Evolutionary conservation across 805 yeast genomes (phyloP).

Genomic region (Komagataella pastoris): DNA sequence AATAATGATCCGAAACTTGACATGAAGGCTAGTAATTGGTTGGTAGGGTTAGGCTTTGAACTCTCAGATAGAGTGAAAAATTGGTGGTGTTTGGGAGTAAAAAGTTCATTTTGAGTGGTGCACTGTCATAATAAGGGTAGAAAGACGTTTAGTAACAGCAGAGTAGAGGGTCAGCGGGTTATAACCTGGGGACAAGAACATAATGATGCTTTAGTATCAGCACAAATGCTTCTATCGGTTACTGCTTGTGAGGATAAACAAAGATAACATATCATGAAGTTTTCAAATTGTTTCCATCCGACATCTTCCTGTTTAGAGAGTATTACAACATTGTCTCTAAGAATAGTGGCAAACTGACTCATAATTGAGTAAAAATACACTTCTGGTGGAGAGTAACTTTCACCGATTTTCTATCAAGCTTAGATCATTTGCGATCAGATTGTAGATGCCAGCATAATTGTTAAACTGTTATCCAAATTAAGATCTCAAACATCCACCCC

Average conservation of each 20-base stretch:
- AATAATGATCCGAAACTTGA: slow-evolving; percentile 1
- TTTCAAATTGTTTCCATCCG: neutral
- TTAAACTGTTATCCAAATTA: neutral
- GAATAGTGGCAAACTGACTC: neutral
- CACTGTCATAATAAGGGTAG: neutral
- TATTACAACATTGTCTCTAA: neutral
- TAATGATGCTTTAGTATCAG: neutral
- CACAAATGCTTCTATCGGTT: no score
- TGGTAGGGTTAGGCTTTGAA: neutral
- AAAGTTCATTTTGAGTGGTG: neutral
- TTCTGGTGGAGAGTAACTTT: no score
- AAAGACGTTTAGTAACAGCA: neutral
- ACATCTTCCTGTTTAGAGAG: neutral
- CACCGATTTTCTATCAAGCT: no score
- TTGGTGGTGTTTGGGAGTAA: neutral
- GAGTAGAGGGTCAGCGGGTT: neutral
- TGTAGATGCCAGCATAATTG: neutral
- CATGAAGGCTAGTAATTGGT: neutral
- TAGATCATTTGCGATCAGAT: no score
- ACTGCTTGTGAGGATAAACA: neutral
- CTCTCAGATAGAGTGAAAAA: neutral
- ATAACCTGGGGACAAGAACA: neutral
- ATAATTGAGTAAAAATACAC: no score
- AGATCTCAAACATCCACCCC: neutral
- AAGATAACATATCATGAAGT: no score